phyloP scores from a whole-genome alignment of 2,329 filamentous ascomycete species.

The Aschersonia sp. region DNA sequence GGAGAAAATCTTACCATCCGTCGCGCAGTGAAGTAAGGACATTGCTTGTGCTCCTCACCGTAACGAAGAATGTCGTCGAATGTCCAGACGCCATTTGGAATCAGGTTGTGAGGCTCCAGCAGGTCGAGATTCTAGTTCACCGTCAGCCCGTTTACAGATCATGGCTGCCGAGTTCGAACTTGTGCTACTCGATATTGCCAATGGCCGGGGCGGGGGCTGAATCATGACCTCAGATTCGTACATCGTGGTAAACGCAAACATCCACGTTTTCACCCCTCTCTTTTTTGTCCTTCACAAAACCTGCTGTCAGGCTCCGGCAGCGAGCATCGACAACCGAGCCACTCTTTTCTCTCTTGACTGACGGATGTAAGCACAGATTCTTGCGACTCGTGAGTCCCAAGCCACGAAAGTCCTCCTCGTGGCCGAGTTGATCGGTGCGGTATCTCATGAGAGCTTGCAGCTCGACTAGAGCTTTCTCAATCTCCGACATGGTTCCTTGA shows the following conservation, averaged over 20 bases:
- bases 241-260: slow-evolving; percentile 88
- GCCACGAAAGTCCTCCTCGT: slow-evolving; percentile 83
- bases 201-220: no score
- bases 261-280: slow-evolving; percentile 89
- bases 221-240: slow-evolving; percentile 20
- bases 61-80: slow-evolving; percentile 80
- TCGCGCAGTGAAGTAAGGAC: slow-evolving; percentile 89
- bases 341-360: slow-evolving; percentile 92
- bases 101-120: slow-evolving; percentile 84
- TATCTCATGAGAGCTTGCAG: slow-evolving; percentile 92
- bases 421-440: slow-evolving; percentile 73
- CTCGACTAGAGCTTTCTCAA: slow-evolving; percentile 91
- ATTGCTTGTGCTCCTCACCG: slow-evolving; percentile 91
- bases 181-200: no score
- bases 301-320: slow-evolving; percentile 87
- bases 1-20: slow-evolving; percentile 55
- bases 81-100: slow-evolving; percentile 92
- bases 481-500: slow-evolving; percentile 88
- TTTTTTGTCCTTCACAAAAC: slow-evolving; percentile 96
- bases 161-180: not conserved
- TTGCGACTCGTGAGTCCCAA: slow-evolving; percentile 91
- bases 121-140: slow-evolving; percentile 66
- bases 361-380: slow-evolving; percentile 91
- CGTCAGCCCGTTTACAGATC: not conserved
- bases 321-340: slow-evolving; percentile 88